These are phyloP conservation scores for Aethionema arabicum DNA, from an alignment of 345 rosid species.

Conservation along the genomic window DNA sequence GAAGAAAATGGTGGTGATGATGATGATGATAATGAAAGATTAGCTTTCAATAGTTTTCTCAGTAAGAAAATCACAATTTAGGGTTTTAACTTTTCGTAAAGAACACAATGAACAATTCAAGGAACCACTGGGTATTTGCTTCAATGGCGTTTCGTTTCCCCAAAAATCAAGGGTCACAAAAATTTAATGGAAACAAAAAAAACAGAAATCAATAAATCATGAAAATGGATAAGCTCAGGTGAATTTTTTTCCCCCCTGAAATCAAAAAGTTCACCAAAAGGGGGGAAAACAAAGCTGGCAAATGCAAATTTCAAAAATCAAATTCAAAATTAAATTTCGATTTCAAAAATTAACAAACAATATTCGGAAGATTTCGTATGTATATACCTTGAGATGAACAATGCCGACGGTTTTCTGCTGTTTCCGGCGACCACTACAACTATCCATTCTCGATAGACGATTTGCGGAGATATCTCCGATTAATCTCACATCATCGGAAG, in stretches of 20 bases:
- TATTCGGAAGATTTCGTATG: background rate
- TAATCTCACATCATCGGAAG: slow-evolving; percentile 59
- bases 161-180: slow-evolving; percentile 14
- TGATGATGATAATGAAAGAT: too few relatives aligned
- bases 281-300: background rate
- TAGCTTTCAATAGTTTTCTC: slow-evolving; percentile 1
- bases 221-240: slow-evolving; percentile 29
- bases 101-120: slow-evolving; percentile 37
- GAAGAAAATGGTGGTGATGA: background rate
- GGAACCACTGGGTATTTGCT: slow-evolving; percentile 41
- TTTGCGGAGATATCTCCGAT: slow-evolving; percentile 69
- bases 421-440: slow-evolving; percentile 58
- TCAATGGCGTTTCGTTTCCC: slow-evolving; percentile 42
- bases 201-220: slow-evolving; percentile 25
- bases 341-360: background rate
- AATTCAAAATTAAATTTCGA: slow-evolving; percentile 6
- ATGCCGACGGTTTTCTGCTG: slow-evolving; percentile 69
- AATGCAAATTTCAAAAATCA: background rate
- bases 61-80: slow-evolving; percentile 27
- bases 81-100: slow-evolving; percentile 31
- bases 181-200: slow-evolving; percentile 2
- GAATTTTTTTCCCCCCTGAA: slow-evolving; percentile 18
- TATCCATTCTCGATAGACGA: slow-evolving; percentile 57
- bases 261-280: slow-evolving; percentile 1
- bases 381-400: slow-evolving; percentile 78